These are phyloP conservation scores for Fallopia convolvulus DNA, from an alignment of 148 eudicot species.

Conservation along the genomic window DNA sequence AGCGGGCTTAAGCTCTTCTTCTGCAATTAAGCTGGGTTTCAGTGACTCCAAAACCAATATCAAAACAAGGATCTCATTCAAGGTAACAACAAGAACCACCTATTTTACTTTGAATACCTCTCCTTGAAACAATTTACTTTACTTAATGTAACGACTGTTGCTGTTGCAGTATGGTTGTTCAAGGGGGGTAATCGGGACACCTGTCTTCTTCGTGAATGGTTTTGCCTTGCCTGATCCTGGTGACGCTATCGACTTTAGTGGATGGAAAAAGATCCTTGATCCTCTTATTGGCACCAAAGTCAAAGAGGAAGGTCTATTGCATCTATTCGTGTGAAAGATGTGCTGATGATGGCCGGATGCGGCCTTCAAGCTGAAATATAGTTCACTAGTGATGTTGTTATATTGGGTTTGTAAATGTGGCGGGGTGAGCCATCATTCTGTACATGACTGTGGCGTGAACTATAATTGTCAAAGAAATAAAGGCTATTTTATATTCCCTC, in stretches of 20 bases:
- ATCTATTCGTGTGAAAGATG: background rate
- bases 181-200: conserved; percentile 12
- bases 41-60: conserved; percentile 39
- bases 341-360: background rate
- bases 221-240: conserved; percentile 12
- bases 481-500: background rate
- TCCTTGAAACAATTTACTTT: background rate
- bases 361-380: background rate
- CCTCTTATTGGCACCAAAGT: background rate
- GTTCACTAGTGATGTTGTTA: background rate
- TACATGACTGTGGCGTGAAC: background rate
- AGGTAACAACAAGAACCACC: background rate
- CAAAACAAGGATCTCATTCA: conserved; percentile 50
- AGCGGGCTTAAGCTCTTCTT: conserved; percentile 30
- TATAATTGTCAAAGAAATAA: background rate
- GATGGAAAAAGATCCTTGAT: conserved; percentile 10
- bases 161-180: conserved; percentile 11
- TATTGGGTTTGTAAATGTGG: background rate
- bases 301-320: background rate
- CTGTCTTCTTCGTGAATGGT: conserved; percentile 12
- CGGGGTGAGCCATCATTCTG: background rate
- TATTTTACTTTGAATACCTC: background rate
- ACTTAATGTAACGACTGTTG: background rate
- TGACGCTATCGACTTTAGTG: conserved; percentile 2
- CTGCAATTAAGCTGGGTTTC: conserved; percentile 58